phyloP scores from a whole-genome alignment of 805 yeast species.

The Saccharomycopsis fermentans region DNA sequence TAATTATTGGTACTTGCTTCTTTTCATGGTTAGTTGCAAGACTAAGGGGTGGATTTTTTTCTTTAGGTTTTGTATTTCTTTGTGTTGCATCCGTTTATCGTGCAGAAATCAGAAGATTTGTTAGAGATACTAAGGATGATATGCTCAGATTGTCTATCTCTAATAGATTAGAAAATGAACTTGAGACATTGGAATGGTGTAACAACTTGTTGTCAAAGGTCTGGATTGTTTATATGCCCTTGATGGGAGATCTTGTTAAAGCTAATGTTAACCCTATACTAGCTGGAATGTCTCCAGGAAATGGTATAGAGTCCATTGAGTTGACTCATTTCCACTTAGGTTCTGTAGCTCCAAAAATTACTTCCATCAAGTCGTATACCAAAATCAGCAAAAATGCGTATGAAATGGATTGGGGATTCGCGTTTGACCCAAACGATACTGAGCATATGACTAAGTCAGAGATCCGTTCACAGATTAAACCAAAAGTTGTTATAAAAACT shows the following conservation, averaged over 20 bases:
- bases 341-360: conserved; percentile 67
- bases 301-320: conserved; percentile 65
- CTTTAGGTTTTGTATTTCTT: conserved; percentile 48
- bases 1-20: conserved; percentile 60
- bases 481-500: conserved; percentile 73
- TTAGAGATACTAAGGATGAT: conserved; percentile 66
- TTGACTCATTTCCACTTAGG: conserved; percentile 75
- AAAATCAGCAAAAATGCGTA: conserved; percentile 55
- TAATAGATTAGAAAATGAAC: conserved; percentile 49
- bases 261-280: conserved; percentile 57
- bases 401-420: conserved; percentile 80
- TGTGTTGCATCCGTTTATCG: conserved; percentile 59
- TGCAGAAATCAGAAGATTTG: conserved; percentile 65
- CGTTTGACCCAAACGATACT: conserved; percentile 72
- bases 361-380: conserved; percentile 63
- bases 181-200: conserved; percentile 76
- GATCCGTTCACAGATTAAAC: conserved; percentile 59
- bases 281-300: conserved; percentile 70
- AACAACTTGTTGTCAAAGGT: conserved; percentile 68
- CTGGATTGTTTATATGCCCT: conserved; percentile 87
- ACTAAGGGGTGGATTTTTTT: conserved; percentile 53
- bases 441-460: conserved; percentile 77
- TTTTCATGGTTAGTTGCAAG: conserved; percentile 61
- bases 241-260: conserved; percentile 64
- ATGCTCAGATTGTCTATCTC: conserved; percentile 54